Base-by-base conservation (phyloP, 345 rosid genomes). In the Erodium maritimum region DNA sequence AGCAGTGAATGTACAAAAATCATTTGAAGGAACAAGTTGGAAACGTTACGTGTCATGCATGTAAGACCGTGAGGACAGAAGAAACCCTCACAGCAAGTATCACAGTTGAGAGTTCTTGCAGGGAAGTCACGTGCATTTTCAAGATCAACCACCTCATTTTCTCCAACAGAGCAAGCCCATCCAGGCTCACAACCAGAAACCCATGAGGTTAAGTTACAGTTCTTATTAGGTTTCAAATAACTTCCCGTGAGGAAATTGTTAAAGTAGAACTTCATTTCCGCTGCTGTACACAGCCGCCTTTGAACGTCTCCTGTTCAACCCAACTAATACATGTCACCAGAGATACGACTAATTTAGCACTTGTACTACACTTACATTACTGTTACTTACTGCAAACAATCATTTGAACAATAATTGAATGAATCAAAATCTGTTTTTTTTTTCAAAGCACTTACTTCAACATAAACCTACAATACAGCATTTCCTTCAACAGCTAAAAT, bases 171-270 rank as follows among this genome's bases (percentile, higher is more conserved):
- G 74, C 99, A 93, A 54, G 84, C 85, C 99, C 99, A 93, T 55
- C 99, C 96, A 3, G 99, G 94, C 62, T 93, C 99, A 78, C 99
- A 93, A 57, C 96, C 96, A 58, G 91, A 64, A 64, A 78, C 67
- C 99, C 95, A 89, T 18, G 86, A 72, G 37, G 87, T 86, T 65
- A 89, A 68, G 71, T 91, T 89, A 67, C 99, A 91, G 61, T 91
- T 85, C 55, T 16, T 63, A 78, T 87, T 93, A 19, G 85, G 81
- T 75, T 67, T 77, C 75, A 88, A 69, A 71, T 70, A 55, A 58
- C 54, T 57, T 25, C 23, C 64, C 29, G 85, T 62, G 50, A 81
- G 65, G 65, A 88, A 80, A 55, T 58, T 71, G 62, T 73, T 70
- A 5, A 86, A 79, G 73, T 91, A 89, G 75, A 84, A 78, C 66